Base-by-base conservation (phyloP, 805 yeast species). In the Wickerhamomyces canadensis region DNA sequence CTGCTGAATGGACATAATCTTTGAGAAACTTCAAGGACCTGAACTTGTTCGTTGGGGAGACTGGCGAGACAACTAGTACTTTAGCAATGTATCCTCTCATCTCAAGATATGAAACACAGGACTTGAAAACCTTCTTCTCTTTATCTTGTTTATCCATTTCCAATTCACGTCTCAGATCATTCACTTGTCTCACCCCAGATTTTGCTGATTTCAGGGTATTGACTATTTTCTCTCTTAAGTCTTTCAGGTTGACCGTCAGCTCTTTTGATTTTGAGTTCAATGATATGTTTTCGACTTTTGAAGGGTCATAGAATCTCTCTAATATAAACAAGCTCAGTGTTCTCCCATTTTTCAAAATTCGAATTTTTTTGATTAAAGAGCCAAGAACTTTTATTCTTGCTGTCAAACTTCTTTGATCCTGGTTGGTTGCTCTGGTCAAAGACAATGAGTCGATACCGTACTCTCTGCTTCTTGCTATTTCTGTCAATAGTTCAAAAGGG, bases 361-460 rank as follows among this genome's bases (percentile, higher is more conserved):
- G 64, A 2, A 47, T 44, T 35, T 68, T 74, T 17, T 59, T 59
- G 5, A 80, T 69, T 14, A 78, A 57, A 16, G 74, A 75, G 26
- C 65, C 74, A 15, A 83, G 59, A 30, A 68, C 67, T 48, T 73
- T 76, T 36, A 81, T 62, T 47, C 93, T 66, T 1, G 76, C 65
- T 0, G 88, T 78, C 28, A 81, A 63, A 40, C 88, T 80, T 44
- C 91, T 67, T 14, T 80, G 74, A 49, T 83, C 93, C 57, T 83
- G 93, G 8, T 74, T 74, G 0, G 88, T 74, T 15, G 60, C 64
- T 28, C 62, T 60, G 3, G 79, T 72, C 40, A 83, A 61, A 19
- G 74, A 76, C 22, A 76, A 61, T 0, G 89, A 74, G 34, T 73
- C 67, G 13, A 82, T 73, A 9, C 93, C 93, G 1, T 56, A 48